phyloP scores from a whole-genome alignment of 2,329 filamentous ascomycete species.

The Penicillium paneum region DNA sequence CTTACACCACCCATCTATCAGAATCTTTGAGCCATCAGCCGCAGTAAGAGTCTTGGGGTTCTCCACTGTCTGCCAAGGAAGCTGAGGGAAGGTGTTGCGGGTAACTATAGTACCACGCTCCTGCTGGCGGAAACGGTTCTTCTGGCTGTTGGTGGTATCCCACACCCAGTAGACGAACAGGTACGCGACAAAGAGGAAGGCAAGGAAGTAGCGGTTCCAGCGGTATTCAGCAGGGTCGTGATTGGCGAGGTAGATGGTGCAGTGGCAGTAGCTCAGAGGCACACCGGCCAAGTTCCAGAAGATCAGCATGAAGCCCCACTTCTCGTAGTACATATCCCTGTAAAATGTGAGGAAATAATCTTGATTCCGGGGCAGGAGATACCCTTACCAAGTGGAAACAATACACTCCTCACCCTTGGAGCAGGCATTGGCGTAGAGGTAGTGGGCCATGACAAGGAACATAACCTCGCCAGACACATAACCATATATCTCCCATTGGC shows the following conservation, averaged over 20 bases:
- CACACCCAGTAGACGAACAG: conserved; percentile 85
- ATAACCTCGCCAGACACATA: conserved; percentile 81
- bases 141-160: conserved; percentile 90
- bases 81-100: conserved; percentile 80
- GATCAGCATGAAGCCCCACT: conserved; percentile 96
- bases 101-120: conserved; percentile 67
- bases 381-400: conserved; percentile 69
- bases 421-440: conserved; percentile 87
- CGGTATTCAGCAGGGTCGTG: conserved; percentile 73
- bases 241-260: conserved; percentile 83
- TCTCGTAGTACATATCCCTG: conserved; percentile 94
- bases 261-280: conserved; percentile 88
- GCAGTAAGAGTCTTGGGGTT: conserved; percentile 77
- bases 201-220: conserved; percentile 69
- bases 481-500: conserved; percentile 80
- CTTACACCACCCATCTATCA: conserved; percentile 80
- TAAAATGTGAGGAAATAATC: conserved; percentile 10
- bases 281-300: conserved; percentile 97
- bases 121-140: conserved; percentile 82
- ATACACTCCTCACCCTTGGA: conserved; percentile 90
- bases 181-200: conserved; percentile 65
- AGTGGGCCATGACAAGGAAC: conserved; percentile 86
- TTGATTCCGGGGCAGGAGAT: background rate
- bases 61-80: conserved; percentile 80
- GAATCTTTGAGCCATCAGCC: conserved; percentile 68